Base-by-base conservation (phyloP, 2,329 filamentous ascomycete species). In the Scedosporium aurantiacum region DNA sequence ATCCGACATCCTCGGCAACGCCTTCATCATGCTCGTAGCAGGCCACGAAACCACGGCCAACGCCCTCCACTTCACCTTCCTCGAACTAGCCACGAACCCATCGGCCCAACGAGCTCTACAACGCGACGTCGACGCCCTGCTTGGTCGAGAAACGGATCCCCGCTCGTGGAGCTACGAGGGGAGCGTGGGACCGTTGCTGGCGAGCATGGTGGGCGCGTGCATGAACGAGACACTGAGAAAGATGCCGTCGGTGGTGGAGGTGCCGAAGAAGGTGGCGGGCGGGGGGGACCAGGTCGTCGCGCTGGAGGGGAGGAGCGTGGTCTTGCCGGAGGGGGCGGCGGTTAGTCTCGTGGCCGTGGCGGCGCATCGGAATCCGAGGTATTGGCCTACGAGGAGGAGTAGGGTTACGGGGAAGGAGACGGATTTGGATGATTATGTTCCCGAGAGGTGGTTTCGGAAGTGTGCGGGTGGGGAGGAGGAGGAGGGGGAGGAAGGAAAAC, bases 1-100 rank as follows among this genome's bases (percentile, higher is more conserved):
- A 64, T 78, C 79, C 4, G 87, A 91, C 61, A 86, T 92, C 63
- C 74, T 89, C 28, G 87, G 88, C 58, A 91, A 91, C 68, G 84
- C 87, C 21, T 87, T 87, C 64, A 76, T 86, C 66, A 83, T 85
- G 72, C 78, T 83, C 63, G 77, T 92, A 1, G 89, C 90, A 0
- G 90, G 90, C 12, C 89, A 94, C 72, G 90, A 94, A 72, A 92
- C 89, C 1, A 88, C 88, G 1, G 89, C 89, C 57, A 90, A 89
- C 71, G 81, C 83, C 3, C 77, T 91, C 45, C 87, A 92, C 73
- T 91, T 89, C 69, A 79, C 84, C 2, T 73, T 91, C 3, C 70
- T 90, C 41, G 80, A 84, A 66, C 79, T 93, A 5, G 89, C 89
- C 14, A 81, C 84, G 66, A 80, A 86, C 66, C 83, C 83, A 5